Percentiles rank a stretch among this genome's conserved stretches.
These are phyloP conservation scores for Isabelozyma heimii DNA, from an alignment of 805 yeast genomes.

Conservation along the genomic window DNA sequence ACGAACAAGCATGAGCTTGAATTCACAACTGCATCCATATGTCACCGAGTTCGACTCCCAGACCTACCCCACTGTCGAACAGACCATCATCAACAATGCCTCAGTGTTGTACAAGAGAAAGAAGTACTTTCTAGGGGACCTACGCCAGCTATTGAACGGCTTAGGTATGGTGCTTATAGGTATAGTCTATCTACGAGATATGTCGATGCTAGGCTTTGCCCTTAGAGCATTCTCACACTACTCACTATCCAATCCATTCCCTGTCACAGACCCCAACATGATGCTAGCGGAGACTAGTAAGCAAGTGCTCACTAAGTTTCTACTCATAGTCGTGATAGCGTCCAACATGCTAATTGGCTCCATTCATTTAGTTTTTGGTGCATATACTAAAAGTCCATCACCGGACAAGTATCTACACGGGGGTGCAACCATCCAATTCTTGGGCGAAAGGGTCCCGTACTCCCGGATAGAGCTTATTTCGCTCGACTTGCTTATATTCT, in stretches of 20 bases:
- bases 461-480: constrained; percentile 21
- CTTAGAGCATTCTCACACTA: constrained; percentile 26
- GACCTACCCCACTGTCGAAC: constrained; percentile 33
- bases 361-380: constrained; percentile 27
- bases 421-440: constrained; percentile 32
- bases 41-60: constrained; percentile 25
- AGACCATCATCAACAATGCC: constrained; percentile 40
- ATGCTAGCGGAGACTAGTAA: constrained; percentile 22
- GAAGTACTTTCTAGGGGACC: constrained; percentile 34
- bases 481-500: constrained; percentile 23
- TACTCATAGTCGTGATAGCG: constrained; percentile 20
- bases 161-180: constrained; percentile 35
- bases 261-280: constrained; percentile 10
- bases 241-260: constrained; percentile 27
- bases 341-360: constrained; percentile 21
- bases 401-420: constrained; percentile 27
- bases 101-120: constrained; percentile 41
- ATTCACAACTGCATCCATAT: constrained; percentile 12
- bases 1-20: not conserved
- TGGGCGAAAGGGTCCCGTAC: constrained; percentile 35
- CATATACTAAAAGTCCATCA: constrained; percentile 11
- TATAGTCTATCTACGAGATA: constrained; percentile 40
- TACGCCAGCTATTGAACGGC: constrained; percentile 30
- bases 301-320: constrained; percentile 22
- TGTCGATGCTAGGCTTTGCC: constrained; percentile 29